phyloP scores from a whole-genome alignment of 169 alveolate genomes.

The Plasmodium berghei region DNA sequence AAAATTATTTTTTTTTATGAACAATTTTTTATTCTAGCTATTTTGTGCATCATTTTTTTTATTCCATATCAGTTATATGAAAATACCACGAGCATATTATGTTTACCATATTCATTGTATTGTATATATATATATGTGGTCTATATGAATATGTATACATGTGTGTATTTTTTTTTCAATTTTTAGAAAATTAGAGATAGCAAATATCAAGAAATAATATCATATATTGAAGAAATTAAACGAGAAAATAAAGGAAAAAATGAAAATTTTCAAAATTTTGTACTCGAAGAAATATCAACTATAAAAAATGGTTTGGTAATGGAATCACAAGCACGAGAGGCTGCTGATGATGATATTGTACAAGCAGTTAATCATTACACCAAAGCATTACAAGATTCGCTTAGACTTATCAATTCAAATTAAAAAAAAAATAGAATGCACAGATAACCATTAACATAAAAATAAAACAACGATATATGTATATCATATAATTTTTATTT shows the following conservation, averaged over 20 bases:
- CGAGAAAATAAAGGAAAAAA: slow-evolving; percentile 70
- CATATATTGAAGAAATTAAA: slow-evolving; percentile 58
- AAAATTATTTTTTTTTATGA: too few relatives aligned
- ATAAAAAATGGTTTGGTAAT: slow-evolving; percentile 85
- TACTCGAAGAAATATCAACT: slow-evolving; percentile 86
- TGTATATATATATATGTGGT: too few relatives aligned
- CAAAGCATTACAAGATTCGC: slow-evolving; percentile 87
- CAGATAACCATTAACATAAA: neutral
- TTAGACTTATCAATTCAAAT: slow-evolving; percentile 81
- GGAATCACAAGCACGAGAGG: slow-evolving; percentile 91
- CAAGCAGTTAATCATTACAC: slow-evolving; percentile 93
- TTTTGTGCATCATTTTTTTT: too few relatives aligned
- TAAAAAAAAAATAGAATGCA: neutral
- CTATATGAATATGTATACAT: too few relatives aligned
- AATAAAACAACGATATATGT: neutral
- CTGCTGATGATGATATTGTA: slow-evolving; percentile 93
- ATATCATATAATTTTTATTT: too few relatives aligned
- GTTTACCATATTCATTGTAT: too few relatives aligned
- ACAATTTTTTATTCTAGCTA: too few relatives aligned
- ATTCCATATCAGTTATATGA: too few relatives aligned
- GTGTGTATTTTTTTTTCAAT: neutral
- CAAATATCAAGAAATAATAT: slow-evolving; percentile 66
- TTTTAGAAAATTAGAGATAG: slow-evolving; percentile 59
- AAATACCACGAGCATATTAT: too few relatives aligned
- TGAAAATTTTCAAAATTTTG: slow-evolving; percentile 81